phyloP scores from a whole-genome alignment of 2,329 filamentous ascomycete genomes.

The Orbilia ellipsospora region DNA sequence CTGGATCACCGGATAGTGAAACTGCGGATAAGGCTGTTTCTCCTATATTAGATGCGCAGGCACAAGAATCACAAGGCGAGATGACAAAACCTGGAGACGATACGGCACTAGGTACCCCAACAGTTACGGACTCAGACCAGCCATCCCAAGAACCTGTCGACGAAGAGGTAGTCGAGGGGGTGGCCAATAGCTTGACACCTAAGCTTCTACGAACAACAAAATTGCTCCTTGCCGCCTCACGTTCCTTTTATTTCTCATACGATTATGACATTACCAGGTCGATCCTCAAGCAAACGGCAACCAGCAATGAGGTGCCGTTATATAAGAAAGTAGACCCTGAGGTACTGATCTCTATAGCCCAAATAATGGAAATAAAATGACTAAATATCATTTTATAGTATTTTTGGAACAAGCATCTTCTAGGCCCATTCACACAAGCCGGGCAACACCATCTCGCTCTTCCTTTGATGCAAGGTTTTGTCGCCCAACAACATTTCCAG shows the following conservation, averaged over 20 bases:
- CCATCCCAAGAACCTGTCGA: conserved; percentile 38
- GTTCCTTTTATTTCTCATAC: conserved; percentile 95
- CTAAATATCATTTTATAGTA: conserved; percentile 65
- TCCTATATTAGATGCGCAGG: conserved; percentile 40
- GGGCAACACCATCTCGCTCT: conserved; percentile 77
- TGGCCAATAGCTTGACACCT: conserved; percentile 74
- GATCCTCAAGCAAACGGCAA: conserved; percentile 60
- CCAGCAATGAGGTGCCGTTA: conserved; percentile 68
- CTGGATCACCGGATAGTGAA: conserved; percentile 53
- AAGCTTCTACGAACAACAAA: conserved; percentile 86
- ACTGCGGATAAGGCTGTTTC: conserved; percentile 31
- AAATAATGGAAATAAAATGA: background rate
- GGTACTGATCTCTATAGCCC: conserved; percentile 62
- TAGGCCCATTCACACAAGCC: conserved; percentile 78
- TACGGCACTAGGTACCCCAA: conserved; percentile 27
- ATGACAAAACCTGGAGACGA: conserved; percentile 29
- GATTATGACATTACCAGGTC: conserved; percentile 88
- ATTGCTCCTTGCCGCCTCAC: conserved; percentile 80
- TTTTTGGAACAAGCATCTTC: conserved; percentile 89
- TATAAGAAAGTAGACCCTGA: conserved; percentile 77
- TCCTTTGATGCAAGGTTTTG: conserved; percentile 91
- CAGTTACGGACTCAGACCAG: conserved; percentile 22
- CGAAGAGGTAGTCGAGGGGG: conserved; percentile 59
- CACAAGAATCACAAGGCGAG: conserved; percentile 59
- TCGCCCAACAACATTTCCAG: conserved; percentile 70